These are phyloP conservation scores for Clarireedia monteithiana DNA, from an alignment of 2,329 filamentous ascomycete genomes.

Conservation along the genomic window DNA sequence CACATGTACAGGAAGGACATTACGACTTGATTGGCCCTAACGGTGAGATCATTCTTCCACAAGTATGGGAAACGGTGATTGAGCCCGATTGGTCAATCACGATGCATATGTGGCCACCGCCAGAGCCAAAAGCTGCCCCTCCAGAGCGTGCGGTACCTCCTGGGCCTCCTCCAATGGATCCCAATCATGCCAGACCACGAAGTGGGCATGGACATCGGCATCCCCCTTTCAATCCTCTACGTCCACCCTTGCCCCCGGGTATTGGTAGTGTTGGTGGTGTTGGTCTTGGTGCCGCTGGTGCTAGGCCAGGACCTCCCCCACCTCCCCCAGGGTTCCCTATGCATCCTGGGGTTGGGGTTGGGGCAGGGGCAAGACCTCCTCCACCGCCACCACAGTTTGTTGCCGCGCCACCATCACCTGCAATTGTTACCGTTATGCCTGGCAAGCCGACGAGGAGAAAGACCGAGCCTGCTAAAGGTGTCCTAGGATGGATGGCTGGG, in stretches of 20 bases:
- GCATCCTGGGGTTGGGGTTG: not conserved
- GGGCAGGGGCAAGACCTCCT: conserved; percentile 1
- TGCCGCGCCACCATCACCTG: conserved; percentile 2
- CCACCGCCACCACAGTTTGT: conserved; percentile 6
- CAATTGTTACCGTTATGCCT: conserved; percentile 5
- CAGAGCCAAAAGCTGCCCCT: conserved; percentile 31
- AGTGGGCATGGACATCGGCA: conserved; percentile 13
- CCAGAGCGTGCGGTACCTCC: conserved; percentile 70
- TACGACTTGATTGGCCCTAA: conserved; percentile 75
- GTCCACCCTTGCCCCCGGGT: conserved; percentile 8
- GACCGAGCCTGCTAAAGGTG: conserved; percentile 14
- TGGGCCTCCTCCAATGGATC: conserved; percentile 4
- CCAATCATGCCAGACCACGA: conserved; percentile 8
- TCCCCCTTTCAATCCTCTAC: conserved; percentile 5
- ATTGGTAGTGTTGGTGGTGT: not conserved
- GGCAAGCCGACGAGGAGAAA: conserved; percentile 11
- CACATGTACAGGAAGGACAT: conserved; percentile 68
- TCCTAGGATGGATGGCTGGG: conserved; percentile 25
- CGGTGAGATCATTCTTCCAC: conserved; percentile 73
- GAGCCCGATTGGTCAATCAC: conserved; percentile 68
- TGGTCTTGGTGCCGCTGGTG: too few relatives aligned
- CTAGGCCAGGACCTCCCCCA: conserved; percentile 7
- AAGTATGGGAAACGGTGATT: conserved; percentile 74
- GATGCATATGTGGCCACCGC: conserved; percentile 60
- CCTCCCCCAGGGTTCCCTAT: conserved; percentile 8